Base-by-base conservation (phyloP, 768 basidiomycete genomes). In the Suillus lakei region DNA sequence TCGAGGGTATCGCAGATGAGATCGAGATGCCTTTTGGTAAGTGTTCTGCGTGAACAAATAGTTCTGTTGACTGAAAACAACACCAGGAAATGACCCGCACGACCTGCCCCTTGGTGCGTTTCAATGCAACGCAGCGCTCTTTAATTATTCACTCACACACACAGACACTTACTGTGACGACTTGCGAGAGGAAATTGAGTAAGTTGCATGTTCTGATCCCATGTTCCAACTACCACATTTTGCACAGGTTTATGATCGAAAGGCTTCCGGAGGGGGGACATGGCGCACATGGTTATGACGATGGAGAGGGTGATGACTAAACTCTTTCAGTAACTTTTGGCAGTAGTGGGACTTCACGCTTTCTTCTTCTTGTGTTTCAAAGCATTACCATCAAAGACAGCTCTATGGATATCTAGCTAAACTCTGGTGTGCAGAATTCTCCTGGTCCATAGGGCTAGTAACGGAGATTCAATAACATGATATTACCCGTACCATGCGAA, bases 21-120 rank as follows among this genome's bases (percentile, higher is more conserved):
- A 95, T 97, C 69, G 96, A 98, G 76, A 92, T 92, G 89, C 96
- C 96, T 0, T 98, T 98, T 70, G 96, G 95, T 90, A 66, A 55
- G 82, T 76, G 48, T 23, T 41, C 8, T 21, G 26, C 51, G 12
- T 48, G 36, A 60, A 36, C 5, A 62, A 39, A 64, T 2, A 30
- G 48, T 64, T 16, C 56, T 28, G 48, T 67, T 30, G 65, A n/a
- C 43, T 28, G n/a, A 15, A 54, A 69, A 65, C 65, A 10, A 53
- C 67, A 16, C 62, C 63, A 88, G 88, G 88, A 50, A 80, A 80
- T 64, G 91, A 93, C 71, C 79, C 83, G 6, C 81, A 84, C 2
- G 91, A 93, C 77, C 81, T 95, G 61, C 93, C 93, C 16, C 80
- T 95, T 36, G 91, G 92, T 92, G n/a, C n/a, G 16, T 59, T 26